phyloP scores from a whole-genome alignment of 2,329 filamentous ascomycete genomes.

The Leptoxyphium fumago region DNA sequence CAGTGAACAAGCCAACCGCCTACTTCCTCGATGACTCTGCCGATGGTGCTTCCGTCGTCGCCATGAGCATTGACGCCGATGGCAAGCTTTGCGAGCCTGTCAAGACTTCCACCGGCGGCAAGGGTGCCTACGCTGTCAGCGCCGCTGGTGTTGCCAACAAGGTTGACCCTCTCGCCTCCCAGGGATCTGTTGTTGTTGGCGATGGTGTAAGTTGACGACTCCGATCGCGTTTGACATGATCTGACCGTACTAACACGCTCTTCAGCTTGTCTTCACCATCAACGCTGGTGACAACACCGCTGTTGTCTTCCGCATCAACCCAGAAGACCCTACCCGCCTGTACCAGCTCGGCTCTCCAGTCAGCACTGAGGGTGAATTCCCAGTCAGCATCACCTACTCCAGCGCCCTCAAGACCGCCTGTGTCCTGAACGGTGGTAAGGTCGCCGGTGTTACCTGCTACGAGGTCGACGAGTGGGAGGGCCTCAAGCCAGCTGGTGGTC shows the following conservation, averaged over 20 bases:
- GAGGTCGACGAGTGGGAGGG: conserved; percentile 3
- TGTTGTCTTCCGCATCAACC: conserved; percentile 6
- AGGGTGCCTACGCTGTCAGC: conserved; percentile 1
- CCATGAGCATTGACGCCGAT: conserved; percentile 1
- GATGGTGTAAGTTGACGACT: conserved; percentile 1
- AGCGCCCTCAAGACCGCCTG: conserved; percentile 4
- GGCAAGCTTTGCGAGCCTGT: conserved; percentile 2
- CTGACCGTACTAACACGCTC: conserved; percentile 2
- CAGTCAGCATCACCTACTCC: conserved; percentile 8
- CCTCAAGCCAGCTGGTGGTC: conserved; percentile 2
- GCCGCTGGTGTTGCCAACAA: background rate
- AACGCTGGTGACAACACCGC: conserved; percentile 7
- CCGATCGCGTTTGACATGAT: background rate
- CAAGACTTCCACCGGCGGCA: conserved; percentile 2
- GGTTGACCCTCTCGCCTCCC: conserved; percentile 1
- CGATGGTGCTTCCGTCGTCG: conserved; percentile 1
- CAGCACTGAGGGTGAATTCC: conserved; percentile 6
- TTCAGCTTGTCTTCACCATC: conserved; percentile 8
- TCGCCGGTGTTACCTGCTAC: conserved; percentile 7
- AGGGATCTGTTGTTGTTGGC: conserved; percentile 2
- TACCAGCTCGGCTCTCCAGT: conserved; percentile 4
- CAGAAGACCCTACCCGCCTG: conserved; percentile 2
- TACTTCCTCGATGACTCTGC: conserved; percentile 5
- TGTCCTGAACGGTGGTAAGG: conserved; percentile 7
- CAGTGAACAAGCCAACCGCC: background rate